These are phyloP conservation scores for Cystobasidium sp. DNA, from an alignment of 1,284 basidiomycete genomes.

Conservation along the genomic window DNA sequence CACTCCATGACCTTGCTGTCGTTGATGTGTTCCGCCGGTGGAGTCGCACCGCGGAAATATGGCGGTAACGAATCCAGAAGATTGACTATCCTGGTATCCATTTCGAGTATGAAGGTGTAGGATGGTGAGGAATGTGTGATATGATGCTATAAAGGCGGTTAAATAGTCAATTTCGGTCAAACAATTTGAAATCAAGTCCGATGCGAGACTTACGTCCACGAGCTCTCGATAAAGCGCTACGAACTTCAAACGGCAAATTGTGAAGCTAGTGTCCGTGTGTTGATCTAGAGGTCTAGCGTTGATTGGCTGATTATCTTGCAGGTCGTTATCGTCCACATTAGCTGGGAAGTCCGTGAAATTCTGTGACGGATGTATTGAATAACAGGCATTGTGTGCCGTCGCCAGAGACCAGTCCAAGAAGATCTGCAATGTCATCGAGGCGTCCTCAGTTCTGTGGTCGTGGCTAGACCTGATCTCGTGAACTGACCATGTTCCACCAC, in stretches of 20 bases:
- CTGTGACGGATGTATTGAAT: constrained; percentile 53
- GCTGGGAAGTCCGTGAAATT: constrained; percentile 52
- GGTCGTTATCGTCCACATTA: constrained; percentile 52
- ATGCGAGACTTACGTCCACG: constrained; percentile 49
- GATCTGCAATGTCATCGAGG: constrained; percentile 6
- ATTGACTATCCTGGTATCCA: constrained; percentile 47
- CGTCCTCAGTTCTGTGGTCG: constrained; percentile 14
- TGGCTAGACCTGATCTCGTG: no score
- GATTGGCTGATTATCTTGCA: constrained; percentile 48
- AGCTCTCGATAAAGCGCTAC: constrained; percentile 52
- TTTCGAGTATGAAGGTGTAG: constrained; percentile 43
- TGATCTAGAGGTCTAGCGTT: constrained; percentile 48
- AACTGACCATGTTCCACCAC: constrained; percentile 54
- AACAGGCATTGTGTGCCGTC: constrained; percentile 52
- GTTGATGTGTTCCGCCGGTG: constrained; percentile 33
- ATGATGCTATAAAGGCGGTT: constrained; percentile 16
- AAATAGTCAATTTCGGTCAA: neutral
- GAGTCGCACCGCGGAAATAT: constrained; percentile 42
- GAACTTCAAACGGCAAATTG: constrained; percentile 50
- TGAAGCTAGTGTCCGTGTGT: constrained; percentile 51
- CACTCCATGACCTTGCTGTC: constrained; percentile 50
- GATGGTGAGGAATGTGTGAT: constrained; percentile 22
- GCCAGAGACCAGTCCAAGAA: constrained; percentile 51
- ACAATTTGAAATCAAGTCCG: neutral
- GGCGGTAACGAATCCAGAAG: constrained; percentile 45